phyloP scores from a whole-genome alignment of 495 filamentous ascomycete genomes.

The Choiromyces venosus region DNA sequence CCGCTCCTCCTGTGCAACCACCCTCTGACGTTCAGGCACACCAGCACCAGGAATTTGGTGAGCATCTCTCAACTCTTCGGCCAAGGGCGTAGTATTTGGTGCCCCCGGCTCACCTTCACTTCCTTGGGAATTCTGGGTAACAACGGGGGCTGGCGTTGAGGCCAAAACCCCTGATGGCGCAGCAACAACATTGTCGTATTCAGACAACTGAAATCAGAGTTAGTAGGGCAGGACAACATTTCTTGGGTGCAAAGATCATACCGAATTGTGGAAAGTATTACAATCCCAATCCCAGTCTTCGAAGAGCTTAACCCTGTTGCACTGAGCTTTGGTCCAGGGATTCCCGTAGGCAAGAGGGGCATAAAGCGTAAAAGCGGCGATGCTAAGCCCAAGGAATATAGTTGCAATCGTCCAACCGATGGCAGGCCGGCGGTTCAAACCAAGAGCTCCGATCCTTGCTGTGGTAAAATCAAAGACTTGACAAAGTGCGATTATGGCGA shows the following conservation, averaged over 20 bases:
- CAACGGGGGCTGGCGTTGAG: constrained; percentile 15
- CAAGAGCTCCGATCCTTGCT: constrained; percentile 60
- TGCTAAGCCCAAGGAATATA: constrained; percentile 63
- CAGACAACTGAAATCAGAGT: constrained; percentile 34
- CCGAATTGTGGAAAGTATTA: constrained; percentile 79
- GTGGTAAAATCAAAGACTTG: constrained; percentile 82
- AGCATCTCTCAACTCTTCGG: constrained; percentile 34
- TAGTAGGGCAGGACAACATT: constrained; percentile 24
- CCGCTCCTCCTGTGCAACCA: constrained; percentile 68
- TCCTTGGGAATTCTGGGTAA: neutral
- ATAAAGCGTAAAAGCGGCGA: constrained; percentile 75
- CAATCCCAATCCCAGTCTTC: constrained; percentile 94
- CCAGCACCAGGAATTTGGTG: constrained; percentile 28
- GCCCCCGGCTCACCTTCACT: neutral
- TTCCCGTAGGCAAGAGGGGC: constrained; percentile 89
- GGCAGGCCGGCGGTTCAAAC: constrained; percentile 63
- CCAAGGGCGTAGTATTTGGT: neutral
- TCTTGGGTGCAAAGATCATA: constrained; percentile 52
- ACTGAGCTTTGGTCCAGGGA: constrained; percentile 81
- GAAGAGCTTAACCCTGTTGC: constrained; percentile 80
- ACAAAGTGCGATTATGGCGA: constrained; percentile 80
- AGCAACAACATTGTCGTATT: constrained; percentile 25
- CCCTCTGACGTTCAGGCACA: constrained; percentile 46
- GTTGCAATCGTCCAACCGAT: constrained; percentile 67
- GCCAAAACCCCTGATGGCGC: constrained; percentile 4